Conservation (phyloP, 305 asterid genomes). For the Ajuga reptans region DNA sequence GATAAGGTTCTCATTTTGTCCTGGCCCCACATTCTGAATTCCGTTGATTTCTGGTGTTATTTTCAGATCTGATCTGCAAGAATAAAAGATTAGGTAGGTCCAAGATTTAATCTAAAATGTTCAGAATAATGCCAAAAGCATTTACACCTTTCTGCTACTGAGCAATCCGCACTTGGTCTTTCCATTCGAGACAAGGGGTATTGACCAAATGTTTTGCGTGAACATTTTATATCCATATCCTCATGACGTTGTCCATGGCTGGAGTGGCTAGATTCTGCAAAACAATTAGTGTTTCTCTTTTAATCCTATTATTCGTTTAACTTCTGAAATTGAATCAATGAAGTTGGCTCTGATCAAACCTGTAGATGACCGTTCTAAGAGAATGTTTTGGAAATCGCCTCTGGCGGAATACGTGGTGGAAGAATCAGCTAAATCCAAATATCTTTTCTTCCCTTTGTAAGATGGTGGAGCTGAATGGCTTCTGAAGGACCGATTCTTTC, state of each 20-base stretch:
- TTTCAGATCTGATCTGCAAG: slow-evolving; percentile 40
- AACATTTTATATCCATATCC: slow-evolving; percentile 28
- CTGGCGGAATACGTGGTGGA: slow-evolving; percentile 32
- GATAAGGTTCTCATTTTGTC: slow-evolving; percentile 22
- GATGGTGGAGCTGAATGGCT: slow-evolving; percentile 89
- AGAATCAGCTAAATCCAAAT: slow-evolving; percentile 37
- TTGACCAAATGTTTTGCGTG: slow-evolving; percentile 25
- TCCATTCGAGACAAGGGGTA: slow-evolving; percentile 25
- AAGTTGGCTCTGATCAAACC: slow-evolving; percentile 23
- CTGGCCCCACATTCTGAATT: slow-evolving; percentile 28
- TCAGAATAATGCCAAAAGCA: slow-evolving; percentile 6
- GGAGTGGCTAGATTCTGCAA: slow-evolving; percentile 41
- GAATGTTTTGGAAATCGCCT: slow-evolving; percentile 12
- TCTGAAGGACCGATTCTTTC: slow-evolving; percentile 37
- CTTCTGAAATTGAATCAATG: slow-evolving; percentile 3
- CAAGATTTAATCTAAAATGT: neutral
- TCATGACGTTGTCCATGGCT: slow-evolving; percentile 28
- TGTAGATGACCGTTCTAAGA: slow-evolving; percentile 6
- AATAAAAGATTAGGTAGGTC: slow-evolving; percentile 9
- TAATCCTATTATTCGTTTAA: neutral
- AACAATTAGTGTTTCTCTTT: slow-evolving; percentile 13
- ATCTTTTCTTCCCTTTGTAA: slow-evolving; percentile 55
- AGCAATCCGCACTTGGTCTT: slow-evolving; percentile 28
- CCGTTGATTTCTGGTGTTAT: slow-evolving; percentile 26
- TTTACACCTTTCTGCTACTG: slow-evolving; percentile 35